Base-by-base conservation (phyloP, 2,329 filamentous ascomycete species). In the Fusarium virguliforme region DNA sequence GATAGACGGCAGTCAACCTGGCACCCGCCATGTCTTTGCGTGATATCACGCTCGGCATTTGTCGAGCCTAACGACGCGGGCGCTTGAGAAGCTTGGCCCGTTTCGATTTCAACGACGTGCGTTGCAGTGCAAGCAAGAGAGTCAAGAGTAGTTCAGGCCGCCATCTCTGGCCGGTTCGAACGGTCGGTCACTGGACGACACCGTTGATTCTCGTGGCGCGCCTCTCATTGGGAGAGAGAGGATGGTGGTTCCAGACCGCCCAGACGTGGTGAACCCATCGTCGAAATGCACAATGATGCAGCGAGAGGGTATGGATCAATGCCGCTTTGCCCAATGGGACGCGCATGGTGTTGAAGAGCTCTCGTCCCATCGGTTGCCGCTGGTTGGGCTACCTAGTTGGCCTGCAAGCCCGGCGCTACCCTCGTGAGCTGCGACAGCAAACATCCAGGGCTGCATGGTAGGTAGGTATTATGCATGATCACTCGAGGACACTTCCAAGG, bases 381-480 rank as follows among this genome's bases (percentile, higher is more conserved):
- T 62, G 53, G 57, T 67, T 50, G 46, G 46, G 60, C 64, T 67
- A 62, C 60, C 70, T 75, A 50, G 46, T 13, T 15, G 26, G 46
- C 6, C 28, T 6, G 64, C 62, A 57, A n/a, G 51, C 65, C 30
- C 62, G 46, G 2, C 18, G 18, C 61, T 75, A 71, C 67, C 70
- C 74, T 73, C 72, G 73, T 74, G 72, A 75, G 74, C 71, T 64
- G 68, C 59, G 8, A 50, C 60, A 53, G 38, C 38, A 48, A 18
- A 34, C n/a, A 46, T 26, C 70, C 60, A 72, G 65, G 18, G 18
- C 18, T 18, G 18, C 18, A 18, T 18, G 18, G 18, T 18, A 18
- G 18, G 18, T 18, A 64, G 69, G 55, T 58, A 69, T 64, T 61
- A 66, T 57, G 62, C 43, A 74, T 71, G 69, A 63, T 58, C 48